Conservation (phyloP, 2,329 filamentous ascomycete species). For the Aureobasidium sp. region DNA sequence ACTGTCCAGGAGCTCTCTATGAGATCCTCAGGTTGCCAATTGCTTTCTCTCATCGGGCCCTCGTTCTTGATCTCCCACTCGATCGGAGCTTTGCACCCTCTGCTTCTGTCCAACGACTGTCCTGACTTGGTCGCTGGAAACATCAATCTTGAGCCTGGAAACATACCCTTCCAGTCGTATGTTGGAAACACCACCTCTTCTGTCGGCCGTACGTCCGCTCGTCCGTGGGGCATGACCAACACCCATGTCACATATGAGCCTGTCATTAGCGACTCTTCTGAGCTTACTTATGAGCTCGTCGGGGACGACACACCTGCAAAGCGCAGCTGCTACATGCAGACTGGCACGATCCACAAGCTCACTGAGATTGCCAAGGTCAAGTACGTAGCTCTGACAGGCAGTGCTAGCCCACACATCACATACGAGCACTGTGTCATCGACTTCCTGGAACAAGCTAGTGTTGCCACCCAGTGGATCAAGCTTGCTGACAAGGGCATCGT, state of each 20-base stretch:
- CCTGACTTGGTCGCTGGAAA: conserved; percentile 45
- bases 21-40: conserved; percentile 26
- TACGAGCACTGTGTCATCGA: conserved; percentile 50
- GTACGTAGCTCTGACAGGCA: conserved; percentile 44
- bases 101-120: conserved; percentile 43
- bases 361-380: conserved; percentile 43
- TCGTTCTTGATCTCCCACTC: conserved; percentile 31
- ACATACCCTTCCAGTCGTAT: conserved; percentile 41
- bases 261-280: conserved; percentile 22
- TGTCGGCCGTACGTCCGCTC: conserved; percentile 17
- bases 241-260: conserved; percentile 30
- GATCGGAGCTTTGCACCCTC: conserved; percentile 27
- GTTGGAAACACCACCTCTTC: conserved; percentile 19
- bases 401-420: conserved; percentile 46
- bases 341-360: conserved; percentile 37
- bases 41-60: conserved; percentile 27
- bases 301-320: conserved; percentile 25
- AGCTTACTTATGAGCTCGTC: conserved; percentile 22
- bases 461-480: conserved; percentile 38
- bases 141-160: conserved; percentile 47
- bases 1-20: conserved; percentile 26
- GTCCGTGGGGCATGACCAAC: conserved; percentile 30
- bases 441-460: conserved; percentile 49
- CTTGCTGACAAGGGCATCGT: conserved; percentile 39
- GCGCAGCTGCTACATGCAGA: conserved; percentile 35